Conservation (phyloP, 257 asterid species). For the Penstemon eatonii region DNA sequence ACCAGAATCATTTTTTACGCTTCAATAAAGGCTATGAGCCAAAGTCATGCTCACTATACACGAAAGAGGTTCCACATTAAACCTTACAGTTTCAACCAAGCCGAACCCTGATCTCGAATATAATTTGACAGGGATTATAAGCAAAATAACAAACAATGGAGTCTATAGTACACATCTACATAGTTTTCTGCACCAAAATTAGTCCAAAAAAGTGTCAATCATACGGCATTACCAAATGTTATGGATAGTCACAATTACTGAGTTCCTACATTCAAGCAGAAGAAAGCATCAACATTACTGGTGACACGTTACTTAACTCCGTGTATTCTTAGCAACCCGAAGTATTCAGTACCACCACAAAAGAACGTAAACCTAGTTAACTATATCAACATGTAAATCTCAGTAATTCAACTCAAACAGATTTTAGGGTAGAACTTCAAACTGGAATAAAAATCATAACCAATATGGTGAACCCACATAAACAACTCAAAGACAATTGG, state of each 20-base stretch:
- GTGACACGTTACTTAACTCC: not conserved
- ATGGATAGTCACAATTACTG: not conserved
- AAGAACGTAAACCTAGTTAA: constrained; percentile 24
- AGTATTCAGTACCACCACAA: not conserved
- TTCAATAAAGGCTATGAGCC: constrained; percentile 11
- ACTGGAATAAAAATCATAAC: no score
- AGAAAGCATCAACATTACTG: not conserved
- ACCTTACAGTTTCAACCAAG: constrained; percentile 11
- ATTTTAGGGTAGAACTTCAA: not conserved
- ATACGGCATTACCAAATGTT: constrained; percentile 4
- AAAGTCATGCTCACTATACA: not conserved
- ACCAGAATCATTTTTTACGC: constrained; percentile 9
- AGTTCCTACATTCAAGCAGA: not conserved
- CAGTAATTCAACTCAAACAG: constrained; percentile 27
- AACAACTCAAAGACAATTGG: no score
- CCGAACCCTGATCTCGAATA: not conserved
- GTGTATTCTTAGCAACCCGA: constrained; percentile 15
- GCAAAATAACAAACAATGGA: constrained; percentile 19
- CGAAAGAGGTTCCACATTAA: constrained; percentile 10
- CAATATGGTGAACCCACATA: no score
- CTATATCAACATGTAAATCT: constrained; percentile 14
- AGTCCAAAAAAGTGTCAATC: constrained; percentile 12
- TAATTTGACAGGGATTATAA: constrained; percentile 3
- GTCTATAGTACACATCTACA: not conserved
- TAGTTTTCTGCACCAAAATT: constrained; percentile 7